Percentiles rank a stretch among this genome's conserved stretches.
These are phyloP conservation scores for Insectozyma bohioensis DNA, from an alignment of 1,139 yeast genomes.

Conservation along the genomic window DNA sequence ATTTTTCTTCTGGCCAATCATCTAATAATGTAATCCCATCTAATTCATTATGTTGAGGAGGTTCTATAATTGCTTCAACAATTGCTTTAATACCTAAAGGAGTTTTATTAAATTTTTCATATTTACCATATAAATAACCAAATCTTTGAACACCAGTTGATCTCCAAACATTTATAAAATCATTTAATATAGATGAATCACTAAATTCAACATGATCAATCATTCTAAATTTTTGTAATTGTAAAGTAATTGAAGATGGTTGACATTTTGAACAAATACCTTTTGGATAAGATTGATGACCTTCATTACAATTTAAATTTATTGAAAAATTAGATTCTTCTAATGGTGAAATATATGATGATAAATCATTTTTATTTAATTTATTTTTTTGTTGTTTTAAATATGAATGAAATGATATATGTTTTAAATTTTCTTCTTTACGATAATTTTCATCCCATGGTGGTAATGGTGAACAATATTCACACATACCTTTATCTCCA, in stretches of 20 bases:
- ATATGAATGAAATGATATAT: conserved; percentile 82
- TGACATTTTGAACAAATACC: conserved; percentile 98
- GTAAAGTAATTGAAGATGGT: conserved; percentile 91
- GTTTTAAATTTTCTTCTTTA: conserved; percentile 78
- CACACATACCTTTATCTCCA: conserved; percentile 96
- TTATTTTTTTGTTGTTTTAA: conserved; percentile 69
- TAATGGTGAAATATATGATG: conserved; percentile 78
- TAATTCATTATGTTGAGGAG: conserved; percentile 81
- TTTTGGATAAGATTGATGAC: conserved; percentile 90
- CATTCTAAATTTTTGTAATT: conserved; percentile 89
- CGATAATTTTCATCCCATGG: conserved; percentile 89
- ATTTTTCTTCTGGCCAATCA: conserved; percentile 54
- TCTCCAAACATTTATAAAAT: conserved; percentile 91
- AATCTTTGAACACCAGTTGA: conserved; percentile 81
- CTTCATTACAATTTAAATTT: conserved; percentile 63
- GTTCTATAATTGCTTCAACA: conserved; percentile 91
- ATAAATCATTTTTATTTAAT: conserved; percentile 60
- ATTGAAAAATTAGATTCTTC: conserved; percentile 70
- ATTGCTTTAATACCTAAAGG: conserved; percentile 94
- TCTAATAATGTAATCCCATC: conserved; percentile 76
- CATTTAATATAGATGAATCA: conserved; percentile 67
- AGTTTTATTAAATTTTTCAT: conserved; percentile 72
- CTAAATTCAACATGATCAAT: conserved; percentile 96
- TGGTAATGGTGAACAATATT: conserved; percentile 91
- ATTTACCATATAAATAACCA: conserved; percentile 82